Evolutionary conservation across 768 basidiomycete genomes (phyloP).

Genomic region (Inosperma sp.): DNA sequence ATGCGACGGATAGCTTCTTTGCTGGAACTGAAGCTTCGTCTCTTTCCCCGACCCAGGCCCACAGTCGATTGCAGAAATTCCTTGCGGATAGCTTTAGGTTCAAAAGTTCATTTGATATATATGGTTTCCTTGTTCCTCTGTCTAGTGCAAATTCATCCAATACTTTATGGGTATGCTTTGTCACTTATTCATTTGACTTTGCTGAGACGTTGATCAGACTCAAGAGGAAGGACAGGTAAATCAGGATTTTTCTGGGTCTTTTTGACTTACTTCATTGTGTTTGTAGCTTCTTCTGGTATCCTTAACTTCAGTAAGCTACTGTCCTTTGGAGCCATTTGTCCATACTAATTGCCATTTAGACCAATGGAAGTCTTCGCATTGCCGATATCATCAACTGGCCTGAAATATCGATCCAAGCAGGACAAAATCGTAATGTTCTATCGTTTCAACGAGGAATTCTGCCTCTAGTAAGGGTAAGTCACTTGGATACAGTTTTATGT

Average conservation of each 20-base stretch:
- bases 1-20: constrained; percentile 42
- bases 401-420: constrained; percentile 36
- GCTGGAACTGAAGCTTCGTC: constrained; percentile 23
- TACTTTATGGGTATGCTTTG: constrained; percentile 36
- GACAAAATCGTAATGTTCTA: constrained; percentile 30
- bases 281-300: constrained; percentile 1
- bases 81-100: constrained; percentile 44
- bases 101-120: constrained; percentile 35
- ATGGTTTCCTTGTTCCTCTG: constrained; percentile 40
- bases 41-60: constrained; percentile 44
- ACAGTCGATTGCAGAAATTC: constrained; percentile 41
- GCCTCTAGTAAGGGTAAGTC: constrained; percentile 46
- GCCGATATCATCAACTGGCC: constrained; percentile 46
- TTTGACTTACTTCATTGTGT: not conserved
- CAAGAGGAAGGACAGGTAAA: constrained; percentile 6
- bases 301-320: not conserved
- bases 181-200: not conserved
- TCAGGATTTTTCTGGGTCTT: not conserved
- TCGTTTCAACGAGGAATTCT: constrained; percentile 60
- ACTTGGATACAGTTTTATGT: not conserved
- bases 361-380: constrained; percentile 48
- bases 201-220: not conserved
- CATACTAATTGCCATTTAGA: constrained; percentile 36
- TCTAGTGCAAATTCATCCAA: constrained; percentile 38
- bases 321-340: not conserved